Evolutionary conservation across 805 yeast species (phyloP).

Genomic region (Lipomyces mesembrius): DNA sequence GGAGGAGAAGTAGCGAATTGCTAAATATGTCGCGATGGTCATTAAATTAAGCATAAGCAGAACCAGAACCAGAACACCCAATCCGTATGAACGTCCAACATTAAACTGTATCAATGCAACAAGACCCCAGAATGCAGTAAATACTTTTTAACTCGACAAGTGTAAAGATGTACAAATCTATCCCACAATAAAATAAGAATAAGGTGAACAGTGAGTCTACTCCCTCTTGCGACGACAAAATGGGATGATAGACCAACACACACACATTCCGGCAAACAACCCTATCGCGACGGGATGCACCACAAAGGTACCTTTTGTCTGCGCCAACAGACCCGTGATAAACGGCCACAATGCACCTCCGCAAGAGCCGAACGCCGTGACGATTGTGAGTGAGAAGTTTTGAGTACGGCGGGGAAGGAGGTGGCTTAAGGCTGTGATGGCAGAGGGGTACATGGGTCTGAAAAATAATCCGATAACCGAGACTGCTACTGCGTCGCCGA

Average conservation of each 20-base stretch:
- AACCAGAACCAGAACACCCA: background rate
- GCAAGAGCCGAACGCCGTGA: constrained; percentile 80
- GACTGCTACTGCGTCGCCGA: constrained; percentile 54
- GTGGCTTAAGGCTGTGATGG: constrained; percentile 64
- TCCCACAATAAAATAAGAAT: background rate
- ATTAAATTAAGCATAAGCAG: background rate
- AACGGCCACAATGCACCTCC: constrained; percentile 80
- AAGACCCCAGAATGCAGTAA: background rate
- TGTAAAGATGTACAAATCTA: background rate
- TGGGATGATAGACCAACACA: constrained; percentile 33
- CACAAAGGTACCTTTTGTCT: constrained; percentile 40
- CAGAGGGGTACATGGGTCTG: constrained; percentile 75
- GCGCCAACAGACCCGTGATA: constrained; percentile 56
- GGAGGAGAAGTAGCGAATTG: background rate
- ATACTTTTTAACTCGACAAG: background rate
- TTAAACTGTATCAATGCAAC: background rate
- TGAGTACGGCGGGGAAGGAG: constrained; percentile 64
- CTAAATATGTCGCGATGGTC: background rate
- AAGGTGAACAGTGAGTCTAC: background rate
- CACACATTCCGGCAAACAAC: constrained; percentile 38
- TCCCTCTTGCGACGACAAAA: background rate
- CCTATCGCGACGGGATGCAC: constrained; percentile 41
- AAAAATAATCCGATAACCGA: constrained; percentile 61
- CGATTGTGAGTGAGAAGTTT: constrained; percentile 71
- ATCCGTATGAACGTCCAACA: background rate